phyloP scores from a whole-genome alignment of 257 asterid species.

The Nicotiana sylvestris region DNA sequence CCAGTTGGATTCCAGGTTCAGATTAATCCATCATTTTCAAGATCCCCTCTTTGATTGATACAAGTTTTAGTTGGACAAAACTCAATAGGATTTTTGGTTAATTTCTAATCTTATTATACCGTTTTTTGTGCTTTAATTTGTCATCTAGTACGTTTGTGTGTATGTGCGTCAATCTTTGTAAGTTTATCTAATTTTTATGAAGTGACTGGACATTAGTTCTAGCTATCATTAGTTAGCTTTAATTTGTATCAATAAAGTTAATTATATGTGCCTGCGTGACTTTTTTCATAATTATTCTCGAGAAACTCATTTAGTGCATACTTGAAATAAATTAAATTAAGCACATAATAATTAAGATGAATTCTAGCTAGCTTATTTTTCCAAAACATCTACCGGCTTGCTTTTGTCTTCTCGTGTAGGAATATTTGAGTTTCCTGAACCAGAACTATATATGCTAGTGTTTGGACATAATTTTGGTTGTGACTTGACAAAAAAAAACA shows the following conservation, averaged over 20 bases:
- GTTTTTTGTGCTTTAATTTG: background rate
- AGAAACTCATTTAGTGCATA: too few relatives aligned
- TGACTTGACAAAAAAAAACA: too few relatives aligned
- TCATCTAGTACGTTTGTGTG: background rate
- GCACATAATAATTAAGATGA: too few relatives aligned
- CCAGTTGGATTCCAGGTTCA: background rate
- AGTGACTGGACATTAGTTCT: background rate
- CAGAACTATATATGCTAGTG: too few relatives aligned
- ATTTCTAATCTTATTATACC: background rate
- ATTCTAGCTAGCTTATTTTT: too few relatives aligned
- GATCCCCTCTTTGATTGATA: background rate
- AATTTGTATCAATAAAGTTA: background rate
- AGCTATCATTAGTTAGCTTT: background rate
- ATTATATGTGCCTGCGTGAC: background rate
- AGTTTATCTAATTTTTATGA: background rate
- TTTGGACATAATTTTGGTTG: too few relatives aligned
- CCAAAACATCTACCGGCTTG: too few relatives aligned
- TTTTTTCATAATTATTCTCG: too few relatives aligned
- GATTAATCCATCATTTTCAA: background rate
- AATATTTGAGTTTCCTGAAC: too few relatives aligned
- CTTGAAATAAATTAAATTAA: too few relatives aligned
- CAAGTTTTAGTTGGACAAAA: background rate
- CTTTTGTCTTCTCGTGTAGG: too few relatives aligned
- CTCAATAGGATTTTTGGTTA: background rate
- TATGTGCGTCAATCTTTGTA: background rate